phyloP scores from a whole-genome alignment of 2,329 filamentous ascomycete species.

The Aspergillus tubingensis region DNA sequence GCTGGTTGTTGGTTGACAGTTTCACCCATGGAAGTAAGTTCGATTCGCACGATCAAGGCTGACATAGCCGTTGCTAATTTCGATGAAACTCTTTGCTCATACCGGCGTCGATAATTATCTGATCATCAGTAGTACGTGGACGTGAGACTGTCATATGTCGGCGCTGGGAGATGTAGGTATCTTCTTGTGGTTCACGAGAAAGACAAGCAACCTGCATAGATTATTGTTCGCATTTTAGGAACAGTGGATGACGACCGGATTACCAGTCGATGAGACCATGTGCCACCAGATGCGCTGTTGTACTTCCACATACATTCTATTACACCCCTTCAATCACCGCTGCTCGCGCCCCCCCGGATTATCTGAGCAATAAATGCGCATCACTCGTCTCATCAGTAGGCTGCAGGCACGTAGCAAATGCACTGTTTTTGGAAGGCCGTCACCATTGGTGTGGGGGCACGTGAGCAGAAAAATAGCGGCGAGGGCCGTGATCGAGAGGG shows the following conservation, averaged over 20 bases:
- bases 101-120: constrained; percentile 13
- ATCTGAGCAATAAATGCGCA: constrained; percentile 12
- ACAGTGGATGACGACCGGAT: neutral
- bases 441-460: neutral
- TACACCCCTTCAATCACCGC: constrained; percentile 16
- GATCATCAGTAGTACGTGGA: constrained; percentile 25
- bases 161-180: constrained; percentile 23
- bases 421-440: neutral
- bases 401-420: constrained; percentile 5
- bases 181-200: constrained; percentile 24
- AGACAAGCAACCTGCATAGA: constrained; percentile 18
- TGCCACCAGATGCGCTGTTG: constrained; percentile 28
- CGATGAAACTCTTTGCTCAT: neutral
- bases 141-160: constrained; percentile 27
- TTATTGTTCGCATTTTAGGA: too few relatives aligned
- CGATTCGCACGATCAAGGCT: constrained; percentile 5
- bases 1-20: constrained; percentile 9
- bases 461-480: neutral
- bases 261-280: constrained; percentile 29
- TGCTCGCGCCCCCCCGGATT: neutral
- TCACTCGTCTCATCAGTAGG: neutral
- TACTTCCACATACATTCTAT: constrained; percentile 26
- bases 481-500: neutral
- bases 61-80: neutral
- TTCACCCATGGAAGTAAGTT: constrained; percentile 6